These are phyloP conservation scores for Aegle marmelos DNA, from an alignment of 345 rosid genomes.

Conservation along the genomic window DNA sequence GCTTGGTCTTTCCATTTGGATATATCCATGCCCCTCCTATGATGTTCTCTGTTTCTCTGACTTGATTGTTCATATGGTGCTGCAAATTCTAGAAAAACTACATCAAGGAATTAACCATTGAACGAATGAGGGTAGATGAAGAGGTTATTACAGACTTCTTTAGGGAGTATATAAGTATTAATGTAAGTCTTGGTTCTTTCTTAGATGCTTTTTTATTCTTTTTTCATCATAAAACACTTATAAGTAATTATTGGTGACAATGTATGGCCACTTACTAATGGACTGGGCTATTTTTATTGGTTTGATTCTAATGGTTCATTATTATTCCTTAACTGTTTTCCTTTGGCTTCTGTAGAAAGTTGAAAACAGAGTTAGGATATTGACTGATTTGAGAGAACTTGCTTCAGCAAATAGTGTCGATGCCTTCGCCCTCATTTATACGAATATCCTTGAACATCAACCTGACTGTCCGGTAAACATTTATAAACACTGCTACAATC, in stretches of 20 bases:
- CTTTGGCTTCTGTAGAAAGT: constrained; percentile 64
- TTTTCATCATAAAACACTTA: neutral
- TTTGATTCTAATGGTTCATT: neutral
- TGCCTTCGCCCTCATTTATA: constrained; percentile 85
- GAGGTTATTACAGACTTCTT: constrained; percentile 96
- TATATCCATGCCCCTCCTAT: constrained; percentile 8
- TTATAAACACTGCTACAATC: constrained; percentile 14
- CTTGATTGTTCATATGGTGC: constrained; percentile 8
- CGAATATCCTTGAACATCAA: constrained; percentile 96
- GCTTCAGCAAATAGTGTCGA: constrained; percentile 98
- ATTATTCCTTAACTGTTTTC: neutral
- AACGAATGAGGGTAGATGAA: constrained; percentile 93
- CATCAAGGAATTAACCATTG: constrained; percentile 96
- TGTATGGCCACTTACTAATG: neutral
- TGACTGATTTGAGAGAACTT: constrained; percentile 94
- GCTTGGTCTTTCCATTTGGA: constrained; percentile 1
- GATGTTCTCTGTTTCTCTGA: constrained; percentile 2
- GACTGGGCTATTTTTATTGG: neutral
- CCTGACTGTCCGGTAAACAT: constrained; percentile 90
- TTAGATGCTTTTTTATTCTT: neutral
- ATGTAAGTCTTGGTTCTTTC: constrained; percentile 50
- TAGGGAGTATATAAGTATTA: constrained; percentile 83
- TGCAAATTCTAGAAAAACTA: constrained; percentile 63
- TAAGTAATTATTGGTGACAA: neutral
- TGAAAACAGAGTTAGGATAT: constrained; percentile 80